Evolutionary conservation across 2,329 filamentous ascomycete genomes (phyloP).

Genomic region (Lojkania enalia): DNA sequence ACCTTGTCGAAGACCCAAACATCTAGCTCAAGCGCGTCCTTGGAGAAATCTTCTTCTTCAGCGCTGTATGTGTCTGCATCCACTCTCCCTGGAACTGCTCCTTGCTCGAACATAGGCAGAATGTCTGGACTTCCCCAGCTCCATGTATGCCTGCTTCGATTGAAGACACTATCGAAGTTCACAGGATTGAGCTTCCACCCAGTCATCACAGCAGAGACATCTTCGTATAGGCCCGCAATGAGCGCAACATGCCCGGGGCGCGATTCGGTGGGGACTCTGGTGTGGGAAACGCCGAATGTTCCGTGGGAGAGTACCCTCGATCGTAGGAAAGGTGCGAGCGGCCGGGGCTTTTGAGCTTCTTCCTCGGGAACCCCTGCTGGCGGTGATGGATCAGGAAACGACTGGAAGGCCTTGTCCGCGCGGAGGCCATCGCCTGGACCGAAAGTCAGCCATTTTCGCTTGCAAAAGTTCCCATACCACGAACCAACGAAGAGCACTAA

Average conservation of each 20-base stretch:
- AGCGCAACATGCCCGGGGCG: slow-evolving; percentile 94
- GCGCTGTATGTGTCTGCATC: slow-evolving; percentile 83
- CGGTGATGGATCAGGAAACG: slow-evolving; percentile 81
- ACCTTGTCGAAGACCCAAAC: slow-evolving; percentile 96
- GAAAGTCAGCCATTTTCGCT: slow-evolving; percentile 18
- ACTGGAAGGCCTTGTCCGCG: slow-evolving; percentile 97
- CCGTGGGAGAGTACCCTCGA: slow-evolving; percentile 85
- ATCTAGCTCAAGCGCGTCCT: slow-evolving; percentile 79
- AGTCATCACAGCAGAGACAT: slow-evolving; percentile 95
- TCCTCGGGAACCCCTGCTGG: slow-evolving; percentile 58
- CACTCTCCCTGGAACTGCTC: slow-evolving; percentile 84
- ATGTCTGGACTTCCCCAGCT: slow-evolving; percentile 99
- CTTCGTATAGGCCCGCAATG: slow-evolving; percentile 95
- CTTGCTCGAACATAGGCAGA: slow-evolving; percentile 92
- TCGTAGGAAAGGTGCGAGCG: slow-evolving; percentile 87
- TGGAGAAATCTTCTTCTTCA: slow-evolving; percentile 88
- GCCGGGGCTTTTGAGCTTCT: slow-evolving; percentile 70
- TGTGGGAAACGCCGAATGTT: slow-evolving; percentile 97
- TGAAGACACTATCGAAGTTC: slow-evolving; percentile 98
- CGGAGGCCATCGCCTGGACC: slow-evolving; percentile 78
- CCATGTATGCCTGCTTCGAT: slow-evolving; percentile 95
- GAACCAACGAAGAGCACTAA: slow-evolving; percentile 90
- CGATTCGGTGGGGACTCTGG: slow-evolving; percentile 93
- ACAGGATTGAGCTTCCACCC: slow-evolving; percentile 99
- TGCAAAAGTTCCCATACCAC: too few relatives aligned